Evolutionary conservation across 2,329 filamentous ascomycete genomes (phyloP).

Genomic region (Nemania sp.): DNA sequence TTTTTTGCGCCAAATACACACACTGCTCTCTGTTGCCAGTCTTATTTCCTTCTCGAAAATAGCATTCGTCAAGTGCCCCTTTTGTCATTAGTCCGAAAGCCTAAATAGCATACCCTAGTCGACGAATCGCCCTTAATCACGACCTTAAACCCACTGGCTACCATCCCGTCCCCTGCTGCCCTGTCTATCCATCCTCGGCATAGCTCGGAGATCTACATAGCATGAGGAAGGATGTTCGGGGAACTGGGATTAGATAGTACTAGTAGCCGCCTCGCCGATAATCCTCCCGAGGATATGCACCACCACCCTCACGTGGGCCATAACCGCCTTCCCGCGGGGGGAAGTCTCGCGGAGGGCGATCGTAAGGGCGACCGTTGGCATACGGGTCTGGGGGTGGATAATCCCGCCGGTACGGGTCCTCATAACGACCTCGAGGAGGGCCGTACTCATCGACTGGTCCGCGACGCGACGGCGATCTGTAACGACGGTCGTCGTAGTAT

Average conservation of each 20-base stretch:
- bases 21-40: constrained; percentile 25
- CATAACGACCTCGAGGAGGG: constrained; percentile 69
- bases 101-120: constrained; percentile 18
- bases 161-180: constrained; percentile 13
- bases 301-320: constrained; percentile 41
- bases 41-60: constrained; percentile 26
- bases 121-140: constrained; percentile 6
- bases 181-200: constrained; percentile 19
- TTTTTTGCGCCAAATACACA: constrained; percentile 6
- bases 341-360: constrained; percentile 56
- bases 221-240: constrained; percentile 38
- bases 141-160: constrained; percentile 9
- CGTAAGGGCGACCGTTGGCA: constrained; percentile 60
- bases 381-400: constrained; percentile 67
- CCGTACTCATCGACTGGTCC: constrained; percentile 74
- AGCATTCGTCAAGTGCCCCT: constrained; percentile 18
- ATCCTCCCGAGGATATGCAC: constrained; percentile 40
- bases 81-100: constrained; percentile 16
- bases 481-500: constrained; percentile 84
- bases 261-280: constrained; percentile 42
- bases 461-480: constrained; percentile 78
- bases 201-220: constrained; percentile 38
- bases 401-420: constrained; percentile 76
- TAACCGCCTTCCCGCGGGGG: constrained; percentile 56
- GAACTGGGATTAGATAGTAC: constrained; percentile 36